phyloP scores from a whole-genome alignment of 2,329 filamentous ascomycete species.

The Phoma sp. region DNA sequence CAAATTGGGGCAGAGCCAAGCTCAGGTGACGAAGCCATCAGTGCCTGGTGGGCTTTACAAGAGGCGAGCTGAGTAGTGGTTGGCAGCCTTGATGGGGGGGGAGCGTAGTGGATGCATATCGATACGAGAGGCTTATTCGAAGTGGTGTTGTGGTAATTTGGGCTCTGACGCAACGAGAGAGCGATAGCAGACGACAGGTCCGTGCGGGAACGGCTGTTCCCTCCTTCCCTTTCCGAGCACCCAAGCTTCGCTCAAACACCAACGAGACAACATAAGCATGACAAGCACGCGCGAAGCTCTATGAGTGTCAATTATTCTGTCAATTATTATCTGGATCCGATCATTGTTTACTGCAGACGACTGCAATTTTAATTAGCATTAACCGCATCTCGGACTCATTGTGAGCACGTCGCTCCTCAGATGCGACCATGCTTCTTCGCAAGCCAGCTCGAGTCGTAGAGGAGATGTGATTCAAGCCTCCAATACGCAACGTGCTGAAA shows the following conservation, averaged over 20 bases:
- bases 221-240: not conserved
- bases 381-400: not conserved
- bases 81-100: not conserved
- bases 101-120: not conserved
- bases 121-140: not conserved
- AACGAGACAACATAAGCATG: constrained; percentile 19
- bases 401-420: not conserved
- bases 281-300: constrained; percentile 14
- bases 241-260: constrained; percentile 15
- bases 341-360: not conserved
- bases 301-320: not conserved
- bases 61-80: not conserved
- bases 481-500: not conserved
- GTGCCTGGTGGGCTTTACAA: not conserved
- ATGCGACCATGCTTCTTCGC: not conserved
- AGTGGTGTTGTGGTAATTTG: not conserved
- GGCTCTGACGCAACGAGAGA: not conserved
- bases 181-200: not conserved
- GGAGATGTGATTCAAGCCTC: not conserved
- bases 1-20: not conserved
- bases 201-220: not conserved
- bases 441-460: not conserved
- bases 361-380: not conserved
- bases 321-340: not conserved
- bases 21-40: not conserved